Conservation (phyloP, 805 yeast genomes). For the Zygosaccharomyces bisporus region DNA sequence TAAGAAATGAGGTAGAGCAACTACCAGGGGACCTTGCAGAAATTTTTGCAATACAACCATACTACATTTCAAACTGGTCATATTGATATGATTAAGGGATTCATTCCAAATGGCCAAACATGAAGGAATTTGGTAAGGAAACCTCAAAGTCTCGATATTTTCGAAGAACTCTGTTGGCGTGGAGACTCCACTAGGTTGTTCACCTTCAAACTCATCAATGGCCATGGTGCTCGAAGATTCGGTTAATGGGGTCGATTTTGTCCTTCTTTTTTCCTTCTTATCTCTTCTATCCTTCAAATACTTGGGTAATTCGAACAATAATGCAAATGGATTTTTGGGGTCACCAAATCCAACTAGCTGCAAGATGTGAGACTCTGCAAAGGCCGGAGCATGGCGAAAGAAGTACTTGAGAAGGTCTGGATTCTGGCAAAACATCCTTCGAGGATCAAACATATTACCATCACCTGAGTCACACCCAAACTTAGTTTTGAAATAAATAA, state of each 20-base stretch:
- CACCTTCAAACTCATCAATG: slow-evolving; percentile 12
- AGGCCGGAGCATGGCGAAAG: slow-evolving; percentile 71
- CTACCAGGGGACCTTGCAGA: slow-evolving; percentile 60
- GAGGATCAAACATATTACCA: slow-evolving; percentile 54
- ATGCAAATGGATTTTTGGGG: slow-evolving; percentile 70
- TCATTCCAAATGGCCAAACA: slow-evolving; percentile 47
- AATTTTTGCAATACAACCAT: slow-evolving; percentile 64
- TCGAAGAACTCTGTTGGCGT: slow-evolving; percentile 21
- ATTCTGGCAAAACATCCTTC: slow-evolving; percentile 39
- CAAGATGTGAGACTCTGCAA: slow-evolving; percentile 71
- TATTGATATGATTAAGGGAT: slow-evolving; percentile 52
- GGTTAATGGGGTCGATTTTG: slow-evolving; percentile 17
- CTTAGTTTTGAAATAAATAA: slow-evolving; percentile 58
- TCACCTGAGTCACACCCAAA: slow-evolving; percentile 65
- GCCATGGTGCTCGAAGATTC: slow-evolving; percentile 17
- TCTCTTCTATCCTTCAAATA: slow-evolving; percentile 68
- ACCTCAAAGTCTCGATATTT: slow-evolving; percentile 29
- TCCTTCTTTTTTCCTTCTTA: slow-evolving; percentile 58
- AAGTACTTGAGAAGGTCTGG: slow-evolving; percentile 52
- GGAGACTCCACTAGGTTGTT: not conserved
- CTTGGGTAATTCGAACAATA: slow-evolving; percentile 66
- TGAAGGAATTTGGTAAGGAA: slow-evolving; percentile 26
- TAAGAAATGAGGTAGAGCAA: slow-evolving; percentile 67
- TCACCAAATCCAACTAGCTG: slow-evolving; percentile 79
- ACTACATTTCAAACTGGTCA: slow-evolving; percentile 64